Conservation (phyloP, 2,329 filamentous ascomycete species). For the Cordyceps fumosorosea region DNA sequence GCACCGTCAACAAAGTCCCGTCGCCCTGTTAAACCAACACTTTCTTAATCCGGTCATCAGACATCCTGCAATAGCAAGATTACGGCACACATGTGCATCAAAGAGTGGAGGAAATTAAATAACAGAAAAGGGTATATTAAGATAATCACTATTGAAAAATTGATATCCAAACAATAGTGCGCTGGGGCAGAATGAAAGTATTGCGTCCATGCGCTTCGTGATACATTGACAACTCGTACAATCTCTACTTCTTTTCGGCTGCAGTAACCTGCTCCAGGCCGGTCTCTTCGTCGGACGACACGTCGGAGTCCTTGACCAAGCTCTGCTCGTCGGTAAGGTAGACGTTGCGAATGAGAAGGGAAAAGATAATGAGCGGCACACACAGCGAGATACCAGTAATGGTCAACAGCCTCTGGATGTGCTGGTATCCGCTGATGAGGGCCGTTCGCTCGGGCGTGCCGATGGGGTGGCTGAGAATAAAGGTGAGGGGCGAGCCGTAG, state of each 20-base stretch:
- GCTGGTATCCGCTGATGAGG: constrained; percentile 38
- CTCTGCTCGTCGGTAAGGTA: constrained; percentile 40
- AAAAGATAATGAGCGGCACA: constrained; percentile 40
- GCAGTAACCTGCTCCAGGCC: constrained; percentile 13
- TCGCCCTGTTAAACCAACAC: no score
- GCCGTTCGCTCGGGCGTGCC: constrained; percentile 37
- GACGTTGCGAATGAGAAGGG: constrained; percentile 37
- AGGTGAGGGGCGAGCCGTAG: constrained; percentile 28
- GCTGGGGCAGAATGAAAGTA: not conserved
- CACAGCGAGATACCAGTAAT: constrained; percentile 44
- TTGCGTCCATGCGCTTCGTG: no score
- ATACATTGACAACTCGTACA: not conserved
- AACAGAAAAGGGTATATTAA: constrained; percentile 10
- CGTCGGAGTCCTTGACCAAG: constrained; percentile 27
- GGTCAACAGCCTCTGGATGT: constrained; percentile 39
- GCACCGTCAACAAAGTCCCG: no score
- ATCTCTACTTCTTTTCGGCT: not conserved
- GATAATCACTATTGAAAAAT: not conserved
- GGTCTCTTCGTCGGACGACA: constrained; percentile 14
- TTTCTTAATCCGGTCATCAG: no score
- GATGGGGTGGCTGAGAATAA: constrained; percentile 26
- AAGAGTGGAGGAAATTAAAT: not conserved
- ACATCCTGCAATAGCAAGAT: no score
- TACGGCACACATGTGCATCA: no score
- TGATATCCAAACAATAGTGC: not conserved